These are phyloP conservation scores for Pseudopithomyces chartarum DNA, from an alignment of 2,329 filamentous ascomycete genomes.

Conservation along the genomic window DNA sequence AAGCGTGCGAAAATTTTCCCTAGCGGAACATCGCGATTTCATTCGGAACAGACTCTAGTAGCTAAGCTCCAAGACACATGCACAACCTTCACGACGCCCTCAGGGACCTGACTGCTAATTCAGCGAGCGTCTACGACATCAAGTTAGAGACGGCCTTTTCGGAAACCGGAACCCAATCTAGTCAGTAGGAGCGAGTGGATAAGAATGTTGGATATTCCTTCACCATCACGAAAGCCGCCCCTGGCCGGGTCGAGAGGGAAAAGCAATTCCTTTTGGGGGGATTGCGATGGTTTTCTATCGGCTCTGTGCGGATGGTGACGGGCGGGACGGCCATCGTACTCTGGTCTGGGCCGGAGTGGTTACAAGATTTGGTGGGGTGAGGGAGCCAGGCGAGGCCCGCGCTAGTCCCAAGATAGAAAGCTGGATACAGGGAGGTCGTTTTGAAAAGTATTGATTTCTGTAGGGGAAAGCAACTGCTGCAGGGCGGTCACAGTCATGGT, in stretches of 20 bases:
- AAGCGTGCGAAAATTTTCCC: conserved; percentile 3
- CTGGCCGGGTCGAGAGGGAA: neutral
- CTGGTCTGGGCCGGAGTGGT: neutral
- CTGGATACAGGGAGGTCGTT: neutral
- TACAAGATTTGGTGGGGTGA: neutral
- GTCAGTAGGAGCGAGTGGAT: neutral
- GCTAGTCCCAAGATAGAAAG: neutral
- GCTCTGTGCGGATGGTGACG: neutral
- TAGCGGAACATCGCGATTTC: conserved; percentile 2
- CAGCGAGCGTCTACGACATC: neutral
- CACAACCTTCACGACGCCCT: neutral
- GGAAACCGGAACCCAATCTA: conserved; percentile 1
- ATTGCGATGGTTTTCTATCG: neutral
- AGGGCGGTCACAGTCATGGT: neutral
- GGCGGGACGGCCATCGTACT: neutral
- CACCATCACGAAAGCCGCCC: neutral
- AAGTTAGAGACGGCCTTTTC: neutral
- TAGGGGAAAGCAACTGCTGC: neutral
- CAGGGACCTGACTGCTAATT: neutral
- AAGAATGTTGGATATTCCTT: neutral
- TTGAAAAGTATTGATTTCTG: conserved; percentile 3
- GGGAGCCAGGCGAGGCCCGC: neutral
- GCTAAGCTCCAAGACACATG: neutral
- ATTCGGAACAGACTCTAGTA: conserved; percentile 2
- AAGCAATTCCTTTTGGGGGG: neutral